Conservation (phyloP, 768 basidiomycete species). For the Psilocybe tampanensis region DNA sequence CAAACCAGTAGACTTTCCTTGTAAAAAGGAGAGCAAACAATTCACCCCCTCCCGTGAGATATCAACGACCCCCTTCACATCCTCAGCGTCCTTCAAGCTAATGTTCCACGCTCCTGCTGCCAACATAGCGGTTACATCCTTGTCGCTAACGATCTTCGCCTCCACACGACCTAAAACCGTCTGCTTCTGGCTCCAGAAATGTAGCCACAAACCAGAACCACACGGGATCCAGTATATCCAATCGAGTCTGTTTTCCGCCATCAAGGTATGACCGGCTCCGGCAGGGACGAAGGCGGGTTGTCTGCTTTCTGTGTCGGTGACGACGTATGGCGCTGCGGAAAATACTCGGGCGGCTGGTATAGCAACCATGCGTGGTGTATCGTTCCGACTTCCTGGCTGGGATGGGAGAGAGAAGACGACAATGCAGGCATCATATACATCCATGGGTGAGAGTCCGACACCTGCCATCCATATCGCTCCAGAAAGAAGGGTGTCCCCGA, state of each 20-base stretch:
- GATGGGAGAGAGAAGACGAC: conserved; percentile 15
- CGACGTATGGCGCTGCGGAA: neutral
- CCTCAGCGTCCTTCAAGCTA: neutral
- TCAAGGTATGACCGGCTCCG: neutral
- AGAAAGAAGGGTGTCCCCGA: conserved; percentile 27
- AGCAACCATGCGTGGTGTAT: neutral
- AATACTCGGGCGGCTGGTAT: neutral
- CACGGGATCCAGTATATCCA: neutral
- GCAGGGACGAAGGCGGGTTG: neutral
- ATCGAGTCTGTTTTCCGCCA: neutral
- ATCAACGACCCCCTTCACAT: neutral
- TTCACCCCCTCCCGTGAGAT: neutral
- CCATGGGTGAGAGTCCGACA: conserved; percentile 18
- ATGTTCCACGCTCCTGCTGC: neutral
- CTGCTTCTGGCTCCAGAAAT: neutral
- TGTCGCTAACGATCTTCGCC: neutral
- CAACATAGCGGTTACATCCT: neutral
- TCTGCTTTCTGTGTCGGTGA: neutral
- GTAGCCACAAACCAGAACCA: neutral
- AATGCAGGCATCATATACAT: conserved; percentile 30
- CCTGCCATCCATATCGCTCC: conserved; percentile 27
- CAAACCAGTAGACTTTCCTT: no score
- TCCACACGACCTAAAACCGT: neutral
- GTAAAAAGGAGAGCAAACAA: neutral
- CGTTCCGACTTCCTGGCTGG: neutral